Evolutionary conservation across 2,329 filamentous ascomycete genomes (phyloP).

Genomic region (Lachnellula occidentalis): DNA sequence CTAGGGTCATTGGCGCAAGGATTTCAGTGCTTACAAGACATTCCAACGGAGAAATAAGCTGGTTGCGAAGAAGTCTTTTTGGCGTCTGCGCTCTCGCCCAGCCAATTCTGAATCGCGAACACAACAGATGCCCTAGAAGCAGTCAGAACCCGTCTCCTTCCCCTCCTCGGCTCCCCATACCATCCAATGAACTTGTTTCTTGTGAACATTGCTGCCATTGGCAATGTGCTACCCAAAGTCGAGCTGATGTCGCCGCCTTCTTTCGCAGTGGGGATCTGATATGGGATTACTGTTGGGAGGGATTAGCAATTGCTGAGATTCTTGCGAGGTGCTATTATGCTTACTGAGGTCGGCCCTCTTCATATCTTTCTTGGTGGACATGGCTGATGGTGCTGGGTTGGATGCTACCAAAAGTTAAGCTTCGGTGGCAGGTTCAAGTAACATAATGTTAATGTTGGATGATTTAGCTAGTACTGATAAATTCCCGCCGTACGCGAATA

Average conservation of each 20-base stretch:
- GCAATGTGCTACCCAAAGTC: constrained; percentile 70
- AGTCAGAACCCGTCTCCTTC: constrained; percentile 10
- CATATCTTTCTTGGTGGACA: constrained; percentile 72
- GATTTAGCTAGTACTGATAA: no score
- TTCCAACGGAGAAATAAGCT: constrained; percentile 67
- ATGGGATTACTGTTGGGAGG: constrained; percentile 68
- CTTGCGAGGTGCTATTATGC: constrained; percentile 28
- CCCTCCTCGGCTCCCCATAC: constrained; percentile 34
- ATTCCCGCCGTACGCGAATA: no score
- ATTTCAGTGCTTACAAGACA: constrained; percentile 58
- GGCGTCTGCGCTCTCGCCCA: constrained; percentile 65
- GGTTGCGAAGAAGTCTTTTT: constrained; percentile 64
- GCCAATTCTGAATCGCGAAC: constrained; percentile 70
- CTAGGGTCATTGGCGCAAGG: background rate
- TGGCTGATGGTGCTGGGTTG: constrained; percentile 29
- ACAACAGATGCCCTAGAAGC: constrained; percentile 62
- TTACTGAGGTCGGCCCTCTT: constrained; percentile 67
- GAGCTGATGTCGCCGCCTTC: constrained; percentile 65
- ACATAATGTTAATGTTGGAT: background rate
- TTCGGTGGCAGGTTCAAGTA: background rate
- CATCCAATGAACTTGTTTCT: constrained; percentile 76
- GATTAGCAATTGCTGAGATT: background rate
- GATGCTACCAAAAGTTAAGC: background rate
- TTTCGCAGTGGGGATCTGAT: constrained; percentile 67
- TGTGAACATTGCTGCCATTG: constrained; percentile 94